These are phyloP conservation scores for Keqinozyma sinolaborantium DNA, from an alignment of 1,139 yeast genomes.

Conservation along the genomic window DNA sequence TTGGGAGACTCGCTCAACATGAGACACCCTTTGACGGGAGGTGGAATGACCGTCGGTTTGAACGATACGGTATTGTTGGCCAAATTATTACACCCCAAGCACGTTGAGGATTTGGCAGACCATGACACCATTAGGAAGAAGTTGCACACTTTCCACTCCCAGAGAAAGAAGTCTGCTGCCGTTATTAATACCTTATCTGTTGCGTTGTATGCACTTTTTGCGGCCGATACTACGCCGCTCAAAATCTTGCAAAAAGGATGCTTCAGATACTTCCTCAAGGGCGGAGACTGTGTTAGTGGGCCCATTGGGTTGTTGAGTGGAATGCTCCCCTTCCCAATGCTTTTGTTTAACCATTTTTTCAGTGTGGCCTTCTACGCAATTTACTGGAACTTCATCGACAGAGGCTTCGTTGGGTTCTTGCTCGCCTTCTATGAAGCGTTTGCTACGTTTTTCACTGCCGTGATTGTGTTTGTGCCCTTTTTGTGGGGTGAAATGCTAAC, in stretches of 20 bases:
- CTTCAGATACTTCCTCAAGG: conserved; percentile 76
- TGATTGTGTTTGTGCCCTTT: conserved; percentile 75
- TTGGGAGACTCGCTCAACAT: conserved; percentile 94
- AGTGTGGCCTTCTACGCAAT: conserved; percentile 86
- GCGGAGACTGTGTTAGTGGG: conserved; percentile 74
- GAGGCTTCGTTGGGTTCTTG: conserved; percentile 70
- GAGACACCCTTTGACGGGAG: conserved; percentile 99
- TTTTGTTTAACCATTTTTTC: conserved; percentile 80
- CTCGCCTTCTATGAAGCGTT: conserved; percentile 68
- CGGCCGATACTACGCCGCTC: conserved; percentile 72
- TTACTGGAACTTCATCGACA: conserved; percentile 59
- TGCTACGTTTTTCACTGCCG: conserved; percentile 69
- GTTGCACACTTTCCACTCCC: conserved; percentile 65
- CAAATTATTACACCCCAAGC: conserved; percentile 51
- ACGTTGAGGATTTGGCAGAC: conserved; percentile 59
- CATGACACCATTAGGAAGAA: conserved; percentile 51
- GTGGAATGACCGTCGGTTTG: conserved; percentile 98
- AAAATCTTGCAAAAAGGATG: conserved; percentile 81
- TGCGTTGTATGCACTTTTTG: conserved; percentile 85
- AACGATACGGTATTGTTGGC: conserved; percentile 77
- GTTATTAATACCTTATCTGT: conserved; percentile 89
- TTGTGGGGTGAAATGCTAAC: conserved; percentile 46
- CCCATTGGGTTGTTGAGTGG: conserved; percentile 89
- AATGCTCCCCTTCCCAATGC: conserved; percentile 67
- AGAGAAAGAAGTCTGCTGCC: conserved; percentile 74